Evolutionary conservation across 371 early-diverging fungal genomes (phyloP), one percentile per base, ranked within the genome.

Genomic region (Sporodiniella umbellata): DNA sequence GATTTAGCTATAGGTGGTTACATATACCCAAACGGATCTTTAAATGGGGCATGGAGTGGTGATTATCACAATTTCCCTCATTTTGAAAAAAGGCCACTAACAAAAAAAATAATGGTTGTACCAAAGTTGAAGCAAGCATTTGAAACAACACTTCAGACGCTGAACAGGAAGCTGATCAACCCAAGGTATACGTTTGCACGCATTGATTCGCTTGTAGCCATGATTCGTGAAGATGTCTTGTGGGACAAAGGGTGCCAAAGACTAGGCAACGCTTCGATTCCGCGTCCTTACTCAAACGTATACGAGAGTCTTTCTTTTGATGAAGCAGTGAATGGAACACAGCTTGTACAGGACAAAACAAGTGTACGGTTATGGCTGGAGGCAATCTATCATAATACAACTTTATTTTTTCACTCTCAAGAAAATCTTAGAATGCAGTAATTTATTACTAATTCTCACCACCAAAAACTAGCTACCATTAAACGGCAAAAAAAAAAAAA

Each of bases 181-280:
- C 71, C 66, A 1, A 35, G 35, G 8, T 42, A 45, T 0, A 45
- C 62, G 19, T 53, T 58, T 28, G 40, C 50, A 4, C 56, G 50
- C 17, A 68, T 74, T 14, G 56, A 74, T 21, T 50, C 49, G 0
- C 8, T 64, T 3, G 60, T 53, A 2, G 18, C 33, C 8, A 59
- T 74, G 66, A 50, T 70, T 17, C 10, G 40, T 33, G 59, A 68
- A 39, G 75, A 70, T 30, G 69, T 70, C 28, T 62, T 22, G 8
- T 74, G 75, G 75, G 71, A 74, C n/a, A n/a, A n/a, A n/a, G n/a
- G n/a, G n/a, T n/a, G n/a, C n/a, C n/a, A n/a, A n/a, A n/a, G n/a
- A n/a, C n/a, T n/a, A n/a, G n/a, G n/a, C n/a, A n/a, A n/a, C n/a
- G n/a, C n/a, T n/a, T n/a, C n/a, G n/a, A n/a, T n/a, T n/a, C n/a